Evolutionary conservation across 1,284 basidiomycete genomes (phyloP).

Genomic region (Abortiporus biennis): DNA sequence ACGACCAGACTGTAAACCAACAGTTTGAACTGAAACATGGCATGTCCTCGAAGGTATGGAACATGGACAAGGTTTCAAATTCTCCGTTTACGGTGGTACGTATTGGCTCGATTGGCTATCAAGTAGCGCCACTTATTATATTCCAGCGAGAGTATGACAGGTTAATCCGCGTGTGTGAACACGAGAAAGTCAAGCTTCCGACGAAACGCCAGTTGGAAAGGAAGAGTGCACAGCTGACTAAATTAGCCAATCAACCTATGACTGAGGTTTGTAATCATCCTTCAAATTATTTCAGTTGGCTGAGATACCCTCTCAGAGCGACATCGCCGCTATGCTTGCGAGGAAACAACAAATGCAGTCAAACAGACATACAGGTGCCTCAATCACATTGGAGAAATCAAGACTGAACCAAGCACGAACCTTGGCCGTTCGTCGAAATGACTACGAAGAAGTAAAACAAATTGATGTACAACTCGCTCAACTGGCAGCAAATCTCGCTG

Average conservation of each 20-base stretch:
- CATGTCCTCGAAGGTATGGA: constrained; percentile 46
- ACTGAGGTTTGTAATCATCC: constrained; percentile 58
- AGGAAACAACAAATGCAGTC: constrained; percentile 54
- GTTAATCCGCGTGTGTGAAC: constrained; percentile 38
- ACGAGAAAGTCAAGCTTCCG: constrained; percentile 61
- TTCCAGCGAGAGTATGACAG: constrained; percentile 72
- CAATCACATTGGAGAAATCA: constrained; percentile 52
- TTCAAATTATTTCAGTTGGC: background rate
- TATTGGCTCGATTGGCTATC: constrained; percentile 8
- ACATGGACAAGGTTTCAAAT: constrained; percentile 84
- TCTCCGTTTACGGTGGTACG: constrained; percentile 51
- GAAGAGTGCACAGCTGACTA: constrained; percentile 57
- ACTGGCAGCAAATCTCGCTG: constrained; percentile 28
- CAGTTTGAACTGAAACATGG: constrained; percentile 70
- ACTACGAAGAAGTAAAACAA: constrained; percentile 49
- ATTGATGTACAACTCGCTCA: constrained; percentile 62
- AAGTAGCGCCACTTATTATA: background rate
- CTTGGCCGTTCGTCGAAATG: constrained; percentile 66
- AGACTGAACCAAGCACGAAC: constrained; percentile 61
- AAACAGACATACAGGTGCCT: constrained; percentile 33
- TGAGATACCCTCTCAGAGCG: constrained; percentile 34
- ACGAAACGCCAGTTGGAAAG: constrained; percentile 58
- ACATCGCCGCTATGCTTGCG: constrained; percentile 68
- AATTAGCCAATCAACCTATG: constrained; percentile 52
- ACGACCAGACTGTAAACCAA: constrained; percentile 57